Evolutionary conservation across 495 filamentous ascomycete genomes (phyloP), one percentile per base, ranked within the genome.

Genomic region (Darksidea phi): DNA sequence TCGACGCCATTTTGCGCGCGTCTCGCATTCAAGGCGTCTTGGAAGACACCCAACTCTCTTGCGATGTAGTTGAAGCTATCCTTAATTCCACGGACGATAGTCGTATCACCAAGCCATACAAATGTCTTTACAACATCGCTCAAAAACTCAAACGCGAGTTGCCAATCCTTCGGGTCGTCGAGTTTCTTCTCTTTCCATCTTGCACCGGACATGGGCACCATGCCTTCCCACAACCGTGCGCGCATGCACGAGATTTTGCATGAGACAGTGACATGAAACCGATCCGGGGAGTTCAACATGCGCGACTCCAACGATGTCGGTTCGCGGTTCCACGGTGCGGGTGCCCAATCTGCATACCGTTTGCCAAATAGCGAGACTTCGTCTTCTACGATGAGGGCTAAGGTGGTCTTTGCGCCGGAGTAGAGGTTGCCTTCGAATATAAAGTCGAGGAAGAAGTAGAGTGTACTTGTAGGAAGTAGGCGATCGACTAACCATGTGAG

Each of bases 181-280:
- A 59, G 43, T 23, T 34, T 50, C 46, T 50, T 59, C 20, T 59
- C 55, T 5, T 24, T 12, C 55, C 47, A 59, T 8, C 55, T 10
- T 12, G n/a, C 55, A 23, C 47, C 26, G n/a, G 20, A 32, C 45
- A 59, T 50, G 15, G 55, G 55, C 7, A 59, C 55, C 55, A 59
- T 48, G 6, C 55, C 55, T 17, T 48, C 45, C 43, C 55, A 59
- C 5, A 59, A 18, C 3, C 41, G 18, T 4, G 41, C 41, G 4
- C 41, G 41, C 41, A 43, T 43, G 15, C 13, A 15, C 41, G 41
- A 43, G 18, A 43, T 43, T 13, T 20, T 43, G 13, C 41, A 6
- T 13, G 13, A 20, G 13, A 43, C 41, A 3, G 41, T 6, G 41
- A 20, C 41, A 15, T 43, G 5, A 6, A 43, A 43, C 41, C 13